Base-by-base conservation (phyloP, 805 yeast species). In the Lachancea quebecensis region DNA sequence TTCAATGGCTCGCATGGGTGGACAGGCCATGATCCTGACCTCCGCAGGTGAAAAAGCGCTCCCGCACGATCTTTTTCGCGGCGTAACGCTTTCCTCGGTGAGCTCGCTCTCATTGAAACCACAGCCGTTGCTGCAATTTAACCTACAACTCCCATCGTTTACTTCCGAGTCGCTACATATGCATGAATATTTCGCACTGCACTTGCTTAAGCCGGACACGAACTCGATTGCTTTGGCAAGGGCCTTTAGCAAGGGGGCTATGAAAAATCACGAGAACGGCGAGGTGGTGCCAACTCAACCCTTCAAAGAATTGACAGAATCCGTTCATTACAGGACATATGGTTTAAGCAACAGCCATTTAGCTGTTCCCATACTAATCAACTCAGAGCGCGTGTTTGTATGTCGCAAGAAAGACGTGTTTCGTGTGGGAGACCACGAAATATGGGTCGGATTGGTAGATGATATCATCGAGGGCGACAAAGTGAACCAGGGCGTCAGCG, bases 81-180 rank as follows among this genome's bases (percentile, higher is more conserved):
- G 97, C 0, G 78, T 86, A 71, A 88, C 97, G 0, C 69, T 91
- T 1, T 85, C 96, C 2, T 87, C 96, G 1, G 86, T 89, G 37
- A 78, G 87, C 10, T 89, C 97, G 1, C 67, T 91, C 11, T 81
- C 95, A 0, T 75, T 89, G 27, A 70, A 74, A 39, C 96, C 96
- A 0, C 71, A 71, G 11, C 95, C 96, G 1, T 65, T 90, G 44
- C 57, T 91, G 1, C 93, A 87, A 56, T 90, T 91, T 69, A 91
- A 91, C 60, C 68, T 91, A 33, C 95, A 86, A 62, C 68, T 81
- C 11, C 98, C 98, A 0, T 86, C 96, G 4, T 73, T 81, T 29
- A 90, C 98, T 0, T 82, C 95, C 0, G 67, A 70, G 6, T 68
- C 77, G 10, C 66, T 91, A 25, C 87, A 85, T 55, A 66, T 70